phyloP scores from a whole-genome alignment of 768 basidiomycete genomes.

The Suillus bovinus region DNA sequence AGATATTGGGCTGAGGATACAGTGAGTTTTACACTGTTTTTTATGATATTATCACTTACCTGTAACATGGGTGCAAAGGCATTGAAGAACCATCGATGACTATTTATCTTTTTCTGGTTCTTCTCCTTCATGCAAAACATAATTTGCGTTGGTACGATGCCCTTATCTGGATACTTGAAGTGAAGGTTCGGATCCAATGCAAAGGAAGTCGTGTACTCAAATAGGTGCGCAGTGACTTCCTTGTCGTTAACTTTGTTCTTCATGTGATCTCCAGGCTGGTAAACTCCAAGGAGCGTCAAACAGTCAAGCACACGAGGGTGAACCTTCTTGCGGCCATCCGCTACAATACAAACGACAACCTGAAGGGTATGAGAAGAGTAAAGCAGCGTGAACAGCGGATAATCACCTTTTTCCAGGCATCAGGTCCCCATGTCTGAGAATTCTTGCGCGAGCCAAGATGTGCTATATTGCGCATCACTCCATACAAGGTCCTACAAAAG shows the following conservation, averaged over 20 bases:
- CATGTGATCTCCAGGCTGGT: conserved; percentile 70
- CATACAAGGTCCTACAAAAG: conserved; percentile 91
- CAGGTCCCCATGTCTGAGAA: conserved; percentile 93
- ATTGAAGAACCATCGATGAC: conserved; percentile 97
- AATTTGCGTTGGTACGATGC: conserved; percentile 92
- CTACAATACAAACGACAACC: conserved; percentile 92
- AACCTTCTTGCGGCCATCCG: conserved; percentile 81
- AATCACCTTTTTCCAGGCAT: conserved; percentile 91
- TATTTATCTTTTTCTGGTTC: conserved; percentile 97
- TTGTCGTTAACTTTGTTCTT: conserved; percentile 69
- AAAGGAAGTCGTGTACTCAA: conserved; percentile 86
- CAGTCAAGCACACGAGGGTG: conserved; percentile 87
- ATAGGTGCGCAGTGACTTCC: conserved; percentile 72
- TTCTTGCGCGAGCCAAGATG: conserved; percentile 84
- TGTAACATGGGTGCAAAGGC: conserved; percentile 84
- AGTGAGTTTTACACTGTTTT: neutral
- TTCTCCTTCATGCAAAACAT: conserved; percentile 91
- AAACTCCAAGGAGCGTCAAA: conserved; percentile 89
- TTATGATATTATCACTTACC: conserved; percentile 39
- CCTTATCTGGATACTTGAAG: conserved; percentile 89
- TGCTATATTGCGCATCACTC: conserved; percentile 88
- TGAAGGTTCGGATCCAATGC: conserved; percentile 77
- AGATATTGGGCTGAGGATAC: conserved; percentile 74
- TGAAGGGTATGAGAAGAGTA: conserved; percentile 24
- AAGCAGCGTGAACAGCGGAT: neutral